Evolutionary conservation across 75 land plant species (phyloP).

Genomic region (Larix kaempferi): DNA sequence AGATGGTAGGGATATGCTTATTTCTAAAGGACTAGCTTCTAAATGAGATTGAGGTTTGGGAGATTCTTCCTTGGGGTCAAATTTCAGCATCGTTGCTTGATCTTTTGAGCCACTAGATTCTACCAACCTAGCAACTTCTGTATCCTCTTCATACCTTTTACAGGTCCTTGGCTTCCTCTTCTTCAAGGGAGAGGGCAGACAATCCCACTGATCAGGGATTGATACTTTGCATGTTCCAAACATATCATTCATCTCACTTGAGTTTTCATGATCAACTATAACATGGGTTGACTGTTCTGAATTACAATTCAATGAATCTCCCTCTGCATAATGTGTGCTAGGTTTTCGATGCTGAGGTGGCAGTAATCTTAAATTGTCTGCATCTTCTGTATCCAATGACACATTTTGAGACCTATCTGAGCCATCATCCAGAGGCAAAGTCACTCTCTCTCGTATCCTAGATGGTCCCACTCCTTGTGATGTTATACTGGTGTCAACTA

Average conservation of each 20-base stretch:
- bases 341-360: background rate
- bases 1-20: background rate
- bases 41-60: too few species aligned
- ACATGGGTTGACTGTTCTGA: background rate
- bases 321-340: background rate
- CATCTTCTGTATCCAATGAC: background rate
- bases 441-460: slow-evolving; percentile 31
- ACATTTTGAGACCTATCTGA: background rate
- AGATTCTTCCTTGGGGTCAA: background rate
- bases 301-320: background rate
- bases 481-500: slow-evolving; percentile 57
- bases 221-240: too few species aligned
- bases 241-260: too few species aligned
- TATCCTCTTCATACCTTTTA: background rate
- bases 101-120: background rate
- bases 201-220: background rate
- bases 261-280: too few species aligned
- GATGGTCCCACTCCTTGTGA: slow-evolving; percentile 8
- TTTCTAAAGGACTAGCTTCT: too few species aligned
- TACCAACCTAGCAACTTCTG: background rate
- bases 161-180: background rate
- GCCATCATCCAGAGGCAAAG: slow-evolving; percentile 31
- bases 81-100: background rate
- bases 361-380: background rate
- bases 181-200: background rate